phyloP scores from a whole-genome alignment of 2,329 filamentous ascomycete species.

The Daldinia sp. region DNA sequence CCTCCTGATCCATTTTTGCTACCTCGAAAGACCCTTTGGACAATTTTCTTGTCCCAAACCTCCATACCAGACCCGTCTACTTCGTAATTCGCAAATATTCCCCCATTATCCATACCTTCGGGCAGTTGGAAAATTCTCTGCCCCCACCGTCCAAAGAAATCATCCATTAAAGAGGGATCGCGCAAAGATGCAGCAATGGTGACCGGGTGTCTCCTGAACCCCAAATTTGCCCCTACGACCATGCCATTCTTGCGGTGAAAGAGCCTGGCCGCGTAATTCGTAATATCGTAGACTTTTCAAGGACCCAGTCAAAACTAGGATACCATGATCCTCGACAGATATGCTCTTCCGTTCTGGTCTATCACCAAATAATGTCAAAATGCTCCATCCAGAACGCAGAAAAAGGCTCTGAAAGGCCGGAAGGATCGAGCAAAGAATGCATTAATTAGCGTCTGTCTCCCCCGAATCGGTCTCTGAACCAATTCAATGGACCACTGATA shows the following conservation, averaged over 20 bases:
- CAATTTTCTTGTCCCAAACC: slow-evolving; percentile 7
- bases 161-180: background rate
- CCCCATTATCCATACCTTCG: background rate
- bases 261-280: slow-evolving; percentile 26
- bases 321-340: slow-evolving; percentile 1
- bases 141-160: background rate
- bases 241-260: slow-evolving; percentile 17
- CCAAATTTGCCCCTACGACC: background rate
- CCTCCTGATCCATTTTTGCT: slow-evolving; percentile 10
- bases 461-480: slow-evolving; percentile 59
- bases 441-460: slow-evolving; percentile 43
- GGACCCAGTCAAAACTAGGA: slow-evolving; percentile 2
- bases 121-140: background rate
- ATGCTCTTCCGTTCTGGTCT: slow-evolving; percentile 4
- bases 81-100: background rate
- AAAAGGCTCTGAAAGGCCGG: background rate
- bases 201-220: background rate
- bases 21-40: slow-evolving; percentile 7
- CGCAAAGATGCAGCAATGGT: background rate
- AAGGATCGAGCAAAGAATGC: background rate
- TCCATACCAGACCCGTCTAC: slow-evolving; percentile 7
- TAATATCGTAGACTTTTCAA: slow-evolving; percentile 12
- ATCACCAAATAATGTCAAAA: background rate
- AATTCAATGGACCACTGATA: slow-evolving; percentile 57
- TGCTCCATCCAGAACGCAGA: background rate